Evolutionary conservation across 139 green algal species (phyloP), one percentile per base, ranked within the genome.

Genomic region (Chlorella sp.): DNA sequence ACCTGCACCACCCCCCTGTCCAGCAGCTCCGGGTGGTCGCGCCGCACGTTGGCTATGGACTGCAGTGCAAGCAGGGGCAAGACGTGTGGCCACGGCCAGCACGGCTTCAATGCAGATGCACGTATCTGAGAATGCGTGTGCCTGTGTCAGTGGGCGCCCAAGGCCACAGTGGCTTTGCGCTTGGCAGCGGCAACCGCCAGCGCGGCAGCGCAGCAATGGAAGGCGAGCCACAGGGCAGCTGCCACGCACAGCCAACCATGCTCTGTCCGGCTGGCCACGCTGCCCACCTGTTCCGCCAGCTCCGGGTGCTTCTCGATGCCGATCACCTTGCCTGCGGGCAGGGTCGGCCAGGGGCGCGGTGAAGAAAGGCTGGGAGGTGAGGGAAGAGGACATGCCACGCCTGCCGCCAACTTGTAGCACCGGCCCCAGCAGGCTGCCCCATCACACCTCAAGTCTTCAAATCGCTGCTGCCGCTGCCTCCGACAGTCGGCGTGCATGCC

Each of bases 271-370:
- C 48, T 57, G 48, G 9, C n/a, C n/a, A n/a, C n/a, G n/a, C n/a
- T n/a, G 15, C 81, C 32, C 30, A 84, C 81, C 53, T 36, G 40
- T 61, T 78, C 76, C n/a, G 87, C 37, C 53, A 89, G 42, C 81
- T 91, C 73, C 3, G 88, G 81, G 48, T 93, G 83, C 75, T 91
- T 91, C 83, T 93, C 87, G 1, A 93, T 83, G 66, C 84, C 84
- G 28, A 91, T 40, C 68, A 93, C 90, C 86, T 89, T 87, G 48
- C 69, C 81, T 79, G 30, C 71, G 39, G 48, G 42, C 18, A 34
- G 16, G 28, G 5, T 26, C 34, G 26, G 0, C 11, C n/a, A 28
- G 32, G n/a, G 21, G 32, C n/a, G 76, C 76, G 2, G 34, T 32
- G 36, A 5, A 28, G 75, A 34, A 57, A 57, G 48, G 48, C 48